phyloP scores from a whole-genome alignment of 1,284 basidiomycete genomes.

The Phaffia rhodozyma region DNA sequence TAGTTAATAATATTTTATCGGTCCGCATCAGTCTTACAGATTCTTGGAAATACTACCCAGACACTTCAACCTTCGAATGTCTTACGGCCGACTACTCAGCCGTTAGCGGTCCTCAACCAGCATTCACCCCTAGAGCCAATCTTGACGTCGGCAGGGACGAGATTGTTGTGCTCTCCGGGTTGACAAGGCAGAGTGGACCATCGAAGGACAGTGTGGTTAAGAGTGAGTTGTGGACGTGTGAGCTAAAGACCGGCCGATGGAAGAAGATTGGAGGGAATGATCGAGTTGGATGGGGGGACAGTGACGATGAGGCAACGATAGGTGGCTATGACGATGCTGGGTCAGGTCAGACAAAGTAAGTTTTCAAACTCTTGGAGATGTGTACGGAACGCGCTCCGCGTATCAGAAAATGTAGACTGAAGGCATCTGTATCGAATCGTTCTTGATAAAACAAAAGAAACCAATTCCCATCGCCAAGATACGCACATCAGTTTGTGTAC shows the following conservation, averaged over 20 bases:
- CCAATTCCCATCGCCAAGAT: neutral
- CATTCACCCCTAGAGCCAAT: conserved; percentile 12
- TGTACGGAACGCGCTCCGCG: no score
- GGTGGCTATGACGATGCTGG: no score
- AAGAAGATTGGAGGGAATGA: conserved; percentile 1
- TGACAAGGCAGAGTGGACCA: neutral
- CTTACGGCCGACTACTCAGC: conserved; percentile 5
- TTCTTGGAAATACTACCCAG: conserved; percentile 4
- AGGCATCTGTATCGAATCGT: no score
- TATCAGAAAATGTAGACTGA: no score
- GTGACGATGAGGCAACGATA: no score
- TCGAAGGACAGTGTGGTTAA: neutral
- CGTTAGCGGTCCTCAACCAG: conserved; percentile 4
- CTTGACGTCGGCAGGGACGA: conserved; percentile 3
- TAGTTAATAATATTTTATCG: neutral
- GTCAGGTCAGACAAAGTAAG: no score
- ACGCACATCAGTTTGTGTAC: conserved; percentile 7
- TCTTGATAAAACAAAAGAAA: neutral
- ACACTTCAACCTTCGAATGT: neutral
- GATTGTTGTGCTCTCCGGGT: conserved; percentile 6
- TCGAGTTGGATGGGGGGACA: neutral
- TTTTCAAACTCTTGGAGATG: neutral
- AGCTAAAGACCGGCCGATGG: conserved; percentile 2
- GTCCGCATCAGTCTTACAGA: conserved; percentile 7
- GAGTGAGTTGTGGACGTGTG: conserved; percentile 11